phyloP scores from a whole-genome alignment of 23 red algal genomes.

The Pyropia haitanensis region DNA sequence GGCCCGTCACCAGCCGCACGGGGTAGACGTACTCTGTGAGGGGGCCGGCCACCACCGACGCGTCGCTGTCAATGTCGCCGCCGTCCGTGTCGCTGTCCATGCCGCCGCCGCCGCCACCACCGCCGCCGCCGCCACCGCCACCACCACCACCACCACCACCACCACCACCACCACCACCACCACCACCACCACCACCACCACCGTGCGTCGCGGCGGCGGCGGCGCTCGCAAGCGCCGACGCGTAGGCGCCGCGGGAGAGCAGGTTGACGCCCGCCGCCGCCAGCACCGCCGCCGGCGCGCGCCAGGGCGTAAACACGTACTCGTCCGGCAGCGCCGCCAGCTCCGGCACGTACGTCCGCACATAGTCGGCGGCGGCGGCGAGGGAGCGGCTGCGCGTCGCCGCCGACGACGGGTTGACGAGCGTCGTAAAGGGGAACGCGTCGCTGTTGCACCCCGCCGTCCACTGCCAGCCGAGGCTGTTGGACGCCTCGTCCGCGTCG shows the following conservation, averaged over 20 bases:
- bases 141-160: too few relatives aligned
- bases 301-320: conserved; percentile 78
- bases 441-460: conserved; percentile 87
- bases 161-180: too few relatives aligned
- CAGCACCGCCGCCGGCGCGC: conserved; percentile 55
- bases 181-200: too few relatives aligned
- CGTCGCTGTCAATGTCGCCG: too few relatives aligned
- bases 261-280: conserved; percentile 45
- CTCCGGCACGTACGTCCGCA: conserved; percentile 83
- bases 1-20: conserved; percentile 38
- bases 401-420: conserved; percentile 66
- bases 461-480: conserved; percentile 95
- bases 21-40: conserved; percentile 52
- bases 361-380: conserved; percentile 65
- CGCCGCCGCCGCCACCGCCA: too few relatives aligned
- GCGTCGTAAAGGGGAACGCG: conserved; percentile 62
- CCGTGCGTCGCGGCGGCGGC: too few relatives aligned
- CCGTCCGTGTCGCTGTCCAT: too few relatives aligned
- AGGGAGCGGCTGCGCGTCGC: conserved; percentile 8
- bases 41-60: too few relatives aligned
- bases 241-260: too few relatives aligned
- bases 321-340: conserved; percentile 44
- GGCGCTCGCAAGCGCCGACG: too few relatives aligned
- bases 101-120: too few relatives aligned
- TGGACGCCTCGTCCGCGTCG: conserved; percentile 82